phyloP scores from a whole-genome alignment of 371 early-diverging fungal genomes.

The Basidiobolus meristosporus region DNA sequence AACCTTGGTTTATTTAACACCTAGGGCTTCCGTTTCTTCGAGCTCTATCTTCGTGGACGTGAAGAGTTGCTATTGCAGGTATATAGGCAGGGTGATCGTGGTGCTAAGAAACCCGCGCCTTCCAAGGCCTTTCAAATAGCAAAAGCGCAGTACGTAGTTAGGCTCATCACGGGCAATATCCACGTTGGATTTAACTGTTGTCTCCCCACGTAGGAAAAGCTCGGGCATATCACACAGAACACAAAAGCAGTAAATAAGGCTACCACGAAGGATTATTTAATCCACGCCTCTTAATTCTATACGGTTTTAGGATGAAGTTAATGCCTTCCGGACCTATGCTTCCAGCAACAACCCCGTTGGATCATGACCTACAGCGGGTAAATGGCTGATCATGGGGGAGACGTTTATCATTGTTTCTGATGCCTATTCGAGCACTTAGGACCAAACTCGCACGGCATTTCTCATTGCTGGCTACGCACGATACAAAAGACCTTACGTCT shows the following conservation, averaged over 20 bases:
- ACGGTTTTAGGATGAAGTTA: background rate
- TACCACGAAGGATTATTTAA: too few relatives aligned
- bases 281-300: too few relatives aligned
- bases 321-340: slow-evolving; percentile 3
- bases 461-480: slow-evolving; percentile 55
- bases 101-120: too few relatives aligned
- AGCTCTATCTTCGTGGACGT: slow-evolving; percentile 43
- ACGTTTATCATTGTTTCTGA: background rate
- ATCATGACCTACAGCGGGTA: slow-evolving; percentile 23
- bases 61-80: slow-evolving; percentile 53
- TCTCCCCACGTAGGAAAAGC: too few relatives aligned
- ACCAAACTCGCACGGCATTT: slow-evolving; percentile 29
- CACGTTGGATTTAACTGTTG: too few relatives aligned
- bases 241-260: too few relatives aligned
- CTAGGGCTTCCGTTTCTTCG: slow-evolving; percentile 65
- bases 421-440: slow-evolving; percentile 13
- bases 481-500: slow-evolving; percentile 66
- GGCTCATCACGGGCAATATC: too few relatives aligned
- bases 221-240: too few relatives aligned
- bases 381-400: slow-evolving; percentile 1
- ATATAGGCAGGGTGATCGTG: slow-evolving; percentile 11
- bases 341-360: slow-evolving; percentile 21
- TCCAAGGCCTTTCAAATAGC: too few relatives aligned
- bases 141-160: too few relatives aligned
- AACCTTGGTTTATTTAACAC: too few relatives aligned